Percentiles rank a stretch among this genome's conserved stretches.
These are phyloP conservation scores for Amoeboaphelidium protococcarum DNA, from an alignment of 371 early-diverging fungal genomes.

Conservation along the genomic window DNA sequence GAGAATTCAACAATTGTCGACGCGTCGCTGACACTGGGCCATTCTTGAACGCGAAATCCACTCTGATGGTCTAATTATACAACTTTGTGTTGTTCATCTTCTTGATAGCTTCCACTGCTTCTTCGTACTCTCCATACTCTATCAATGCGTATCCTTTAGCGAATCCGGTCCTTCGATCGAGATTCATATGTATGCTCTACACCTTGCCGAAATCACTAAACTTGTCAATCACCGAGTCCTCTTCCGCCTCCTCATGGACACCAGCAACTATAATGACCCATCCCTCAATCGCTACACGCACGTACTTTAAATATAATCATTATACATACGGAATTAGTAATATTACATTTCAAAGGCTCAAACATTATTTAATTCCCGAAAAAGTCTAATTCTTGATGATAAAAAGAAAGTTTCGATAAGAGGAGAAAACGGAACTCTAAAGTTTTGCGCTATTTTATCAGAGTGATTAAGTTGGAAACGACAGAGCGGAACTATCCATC, in stretches of 20 bases:
- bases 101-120: slow-evolving; percentile 54
- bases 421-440: too few relatives aligned
- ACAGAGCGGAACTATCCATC: too few relatives aligned
- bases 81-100: slow-evolving; percentile 35
- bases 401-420: too few relatives aligned
- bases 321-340: too few relatives aligned
- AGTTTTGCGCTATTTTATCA: too few relatives aligned
- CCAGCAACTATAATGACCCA: slow-evolving; percentile 75
- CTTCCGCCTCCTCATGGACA: slow-evolving; percentile 77
- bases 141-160: slow-evolving; percentile 90
- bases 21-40: slow-evolving; percentile 4
- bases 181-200: slow-evolving; percentile 62
- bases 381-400: too few relatives aligned
- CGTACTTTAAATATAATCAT: too few relatives aligned
- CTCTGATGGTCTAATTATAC: slow-evolving; percentile 34
- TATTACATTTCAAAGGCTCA: too few relatives aligned
- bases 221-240: slow-evolving; percentile 60
- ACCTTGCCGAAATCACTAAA: slow-evolving; percentile 70
- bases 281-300: slow-evolving; percentile 47
- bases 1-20: neutral
- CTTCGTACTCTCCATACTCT: slow-evolving; percentile 52
- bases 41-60: slow-evolving; percentile 62
- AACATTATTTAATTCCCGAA: too few relatives aligned
- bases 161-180: slow-evolving; percentile 78
- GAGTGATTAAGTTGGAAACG: too few relatives aligned